Evolutionary conservation across 768 basidiomycete species (phyloP).

Genomic region (Melanogaster broomeanus): DNA sequence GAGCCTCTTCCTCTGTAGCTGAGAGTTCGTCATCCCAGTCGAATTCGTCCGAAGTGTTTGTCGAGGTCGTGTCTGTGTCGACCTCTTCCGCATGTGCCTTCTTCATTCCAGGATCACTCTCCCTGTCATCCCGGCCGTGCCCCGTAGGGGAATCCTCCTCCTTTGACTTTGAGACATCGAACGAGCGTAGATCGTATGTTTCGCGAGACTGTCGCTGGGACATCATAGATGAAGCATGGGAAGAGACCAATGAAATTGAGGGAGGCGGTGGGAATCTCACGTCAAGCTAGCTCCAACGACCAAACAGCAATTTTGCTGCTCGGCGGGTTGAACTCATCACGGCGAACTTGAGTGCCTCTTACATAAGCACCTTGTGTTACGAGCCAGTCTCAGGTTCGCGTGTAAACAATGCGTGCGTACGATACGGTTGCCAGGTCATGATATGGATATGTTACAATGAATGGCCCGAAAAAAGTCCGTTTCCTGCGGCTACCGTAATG

Average conservation of each 20-base stretch:
- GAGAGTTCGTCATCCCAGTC: conserved; percentile 65
- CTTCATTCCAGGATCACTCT: conserved; percentile 4
- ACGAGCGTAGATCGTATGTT: conserved; percentile 1
- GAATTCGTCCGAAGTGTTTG: conserved; percentile 69
- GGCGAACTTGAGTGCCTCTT: not conserved
- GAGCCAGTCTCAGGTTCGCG: no score
- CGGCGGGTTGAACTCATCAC: conserved; percentile 5
- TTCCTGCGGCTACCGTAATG: no score
- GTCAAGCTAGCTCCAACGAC: conserved; percentile 10
- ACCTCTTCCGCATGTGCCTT: conserved; percentile 10
- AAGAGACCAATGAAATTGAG: not conserved
- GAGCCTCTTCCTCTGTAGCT: conserved; percentile 29
- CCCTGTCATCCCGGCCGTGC: conserved; percentile 11
- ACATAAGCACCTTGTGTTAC: no score
- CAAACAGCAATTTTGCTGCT: conserved; percentile 4
- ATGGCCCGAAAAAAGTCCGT: no score
- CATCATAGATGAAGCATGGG: conserved; percentile 15
- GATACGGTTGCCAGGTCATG: not conserved
- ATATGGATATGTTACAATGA: not conserved
- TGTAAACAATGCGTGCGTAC: no score
- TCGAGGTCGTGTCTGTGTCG: conserved; percentile 43
- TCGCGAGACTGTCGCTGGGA: conserved; percentile 10
- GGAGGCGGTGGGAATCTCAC: not conserved
- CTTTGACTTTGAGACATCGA: conserved; percentile 10
- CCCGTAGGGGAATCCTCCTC: conserved; percentile 1